Evolutionary conservation across 2,329 filamentous ascomycete species (phyloP).

Genomic region (Hypoxylon sp.): DNA sequence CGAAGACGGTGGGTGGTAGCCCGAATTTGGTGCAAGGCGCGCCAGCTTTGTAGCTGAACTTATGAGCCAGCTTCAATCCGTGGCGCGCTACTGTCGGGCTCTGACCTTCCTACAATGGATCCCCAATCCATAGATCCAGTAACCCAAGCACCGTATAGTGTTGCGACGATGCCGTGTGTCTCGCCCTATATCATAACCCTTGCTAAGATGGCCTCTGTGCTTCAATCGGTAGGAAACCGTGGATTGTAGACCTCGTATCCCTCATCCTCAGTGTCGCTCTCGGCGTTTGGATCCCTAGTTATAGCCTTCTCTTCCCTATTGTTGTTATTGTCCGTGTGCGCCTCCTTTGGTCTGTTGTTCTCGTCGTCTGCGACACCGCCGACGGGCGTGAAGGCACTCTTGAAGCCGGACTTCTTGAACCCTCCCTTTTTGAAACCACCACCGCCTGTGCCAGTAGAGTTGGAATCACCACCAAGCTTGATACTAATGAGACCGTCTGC

Average conservation of each 20-base stretch:
- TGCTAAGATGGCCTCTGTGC: not conserved
- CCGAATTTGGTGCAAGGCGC: not conserved
- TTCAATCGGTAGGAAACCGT: constrained; percentile 71
- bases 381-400: constrained; percentile 77
- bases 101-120: not conserved
- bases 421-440: constrained; percentile 75
- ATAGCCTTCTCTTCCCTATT: constrained; percentile 47
- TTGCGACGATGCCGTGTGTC: not conserved
- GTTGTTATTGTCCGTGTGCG: constrained; percentile 45
- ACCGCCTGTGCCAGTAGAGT: constrained; percentile 48
- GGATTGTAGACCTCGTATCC: constrained; percentile 79
- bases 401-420: constrained; percentile 88
- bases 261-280: constrained; percentile 78
- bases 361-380: constrained; percentile 61
- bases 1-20: not conserved
- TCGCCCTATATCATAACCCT: not conserved
- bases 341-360: constrained; percentile 59
- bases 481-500: constrained; percentile 78
- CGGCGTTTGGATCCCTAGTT: constrained; percentile 56
- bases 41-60: constrained; percentile 1
- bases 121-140: not conserved
- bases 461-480: constrained; percentile 65
- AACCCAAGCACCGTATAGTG: not conserved
- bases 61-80: not conserved
- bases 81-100: constrained; percentile 1